Conservation (phyloP, 1,139 yeast genomes). For the Magnusiomyces fungicola region DNA sequence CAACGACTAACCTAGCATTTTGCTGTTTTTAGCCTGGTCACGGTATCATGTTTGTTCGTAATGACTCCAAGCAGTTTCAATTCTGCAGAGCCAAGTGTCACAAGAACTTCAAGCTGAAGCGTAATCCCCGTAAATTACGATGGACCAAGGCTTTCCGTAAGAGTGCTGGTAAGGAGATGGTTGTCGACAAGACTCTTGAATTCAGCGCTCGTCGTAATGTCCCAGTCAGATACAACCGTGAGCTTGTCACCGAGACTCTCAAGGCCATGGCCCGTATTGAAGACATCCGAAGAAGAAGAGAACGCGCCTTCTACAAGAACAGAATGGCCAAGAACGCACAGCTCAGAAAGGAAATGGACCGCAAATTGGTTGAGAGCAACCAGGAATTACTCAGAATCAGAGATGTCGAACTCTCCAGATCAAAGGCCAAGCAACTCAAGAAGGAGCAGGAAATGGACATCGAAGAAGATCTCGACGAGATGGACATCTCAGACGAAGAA, state of each 20-base stretch:
- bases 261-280: conserved; percentile 95
- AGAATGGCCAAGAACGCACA: conserved; percentile 98
- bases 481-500: conserved; percentile 37
- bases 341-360: conserved; percentile 74
- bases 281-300: conserved; percentile 93
- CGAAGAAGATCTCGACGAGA: conserved; percentile 42
- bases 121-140: conserved; percentile 95
- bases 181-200: conserved; percentile 92
- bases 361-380: conserved; percentile 77
- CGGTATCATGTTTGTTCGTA: conserved; percentile 96
- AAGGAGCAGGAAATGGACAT: conserved; percentile 46
- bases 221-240: conserved; percentile 96
- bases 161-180: conserved; percentile 98
- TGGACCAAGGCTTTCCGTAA: conserved; percentile 99
- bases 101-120: conserved; percentile 93
- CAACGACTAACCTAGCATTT: too few species aligned
- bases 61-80: conserved; percentile 94
- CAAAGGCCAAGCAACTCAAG: conserved; percentile 62
- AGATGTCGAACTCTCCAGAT: conserved; percentile 83
- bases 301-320: conserved; percentile 96
- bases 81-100: conserved; percentile 98
- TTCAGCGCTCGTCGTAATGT: conserved; percentile 97
- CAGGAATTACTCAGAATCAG: conserved; percentile 87
- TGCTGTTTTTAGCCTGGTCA: conserved; percentile 90
- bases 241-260: conserved; percentile 86